Base-by-base conservation (phyloP, 2,329 filamentous ascomycete species). In the Ophiosphaerella narmari region DNA sequence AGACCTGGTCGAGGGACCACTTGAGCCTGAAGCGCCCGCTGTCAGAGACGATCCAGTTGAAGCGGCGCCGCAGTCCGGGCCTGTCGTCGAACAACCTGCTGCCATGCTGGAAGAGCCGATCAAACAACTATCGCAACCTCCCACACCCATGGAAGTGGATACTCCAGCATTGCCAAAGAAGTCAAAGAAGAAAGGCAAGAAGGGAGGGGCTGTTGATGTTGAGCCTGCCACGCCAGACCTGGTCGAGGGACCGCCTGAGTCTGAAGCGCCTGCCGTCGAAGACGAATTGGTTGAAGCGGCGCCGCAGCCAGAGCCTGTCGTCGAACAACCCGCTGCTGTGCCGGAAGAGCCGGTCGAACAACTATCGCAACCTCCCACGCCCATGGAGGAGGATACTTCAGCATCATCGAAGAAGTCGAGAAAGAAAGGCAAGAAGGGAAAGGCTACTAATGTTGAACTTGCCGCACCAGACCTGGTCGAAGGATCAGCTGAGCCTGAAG, bases 131-230 rank as follows among this genome's bases (percentile, higher is more conserved):
- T 34, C 43, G 12, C 7, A 32, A 24, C 23, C 18, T 13, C 7
- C n/a, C 21, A 23, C 36, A 23, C 36, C 36, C 2, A 12, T 38
- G 7, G 36, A 38, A 5, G 36, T 4, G 18, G 36, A 38, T 12
- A 13, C 18, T 23, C 11, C 36, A 2, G 18, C 9, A 23, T 38
- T n/a, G 11, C 24, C 36, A 18, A 38, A 38, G 18, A 38, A 38
- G 36, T 21, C 14, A 3, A 38, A 23, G 36, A 38, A 38, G 36
- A 35, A 35, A n/a, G 33, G 33, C 7, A 35, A 35, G 14, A 39
- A 13, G 18, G 39, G 39, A 7, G 54, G 55, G 36, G 36, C 49
- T 3, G 21, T 24, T 18, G 57, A 55, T 3, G 38, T 50, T 5
- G 34, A 45, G 16, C n/a, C 34, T 13, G 7, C 7, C 13, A 23